A percentile compares a stretch with the other conserved stretches of the same genome.
Evolutionary conservation across 2,329 filamentous ascomycete genomes (phyloP).

Genomic region (Colletotrichum karsti): DNA sequence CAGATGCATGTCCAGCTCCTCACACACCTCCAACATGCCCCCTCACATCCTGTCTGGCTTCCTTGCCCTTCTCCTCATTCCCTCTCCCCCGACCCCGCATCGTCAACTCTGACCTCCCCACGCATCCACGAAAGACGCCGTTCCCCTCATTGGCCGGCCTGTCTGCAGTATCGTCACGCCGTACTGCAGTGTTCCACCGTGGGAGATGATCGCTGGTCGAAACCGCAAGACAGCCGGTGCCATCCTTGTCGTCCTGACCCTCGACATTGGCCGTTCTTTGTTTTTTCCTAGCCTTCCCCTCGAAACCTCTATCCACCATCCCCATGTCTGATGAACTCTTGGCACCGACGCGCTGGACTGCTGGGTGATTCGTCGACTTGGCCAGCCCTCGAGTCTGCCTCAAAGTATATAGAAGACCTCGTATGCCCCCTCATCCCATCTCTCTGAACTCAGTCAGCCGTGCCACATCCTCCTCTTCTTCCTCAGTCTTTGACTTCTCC

Average conservation of each 20-base stretch:
- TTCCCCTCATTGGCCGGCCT: slow-evolving; percentile 14
- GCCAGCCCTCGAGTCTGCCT: background rate
- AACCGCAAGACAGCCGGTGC: background rate
- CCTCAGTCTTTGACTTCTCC: background rate
- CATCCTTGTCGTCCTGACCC: slow-evolving; percentile 8
- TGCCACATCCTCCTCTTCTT: slow-evolving; percentile 4
- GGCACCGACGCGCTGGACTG: slow-evolving; percentile 19
- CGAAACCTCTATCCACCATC: slow-evolving; percentile 18
- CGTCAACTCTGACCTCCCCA: slow-evolving; percentile 22
- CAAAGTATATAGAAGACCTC: slow-evolving; percentile 19
- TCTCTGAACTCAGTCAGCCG: background rate
- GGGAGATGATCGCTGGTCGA: slow-evolving; percentile 20
- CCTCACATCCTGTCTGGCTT: slow-evolving; percentile 2
- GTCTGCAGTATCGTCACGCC: slow-evolving; percentile 12
- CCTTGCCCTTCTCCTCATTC: background rate
- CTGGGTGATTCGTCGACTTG: slow-evolving; percentile 11
- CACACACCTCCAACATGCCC: background rate
- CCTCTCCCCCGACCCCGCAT: slow-evolving; percentile 19
- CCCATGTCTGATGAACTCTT: slow-evolving; percentile 24
- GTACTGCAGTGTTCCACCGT: slow-evolving; percentile 20
- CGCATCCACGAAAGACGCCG: slow-evolving; percentile 19
- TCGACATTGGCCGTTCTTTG: background rate
- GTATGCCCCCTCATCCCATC: background rate
- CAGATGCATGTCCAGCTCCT: background rate
- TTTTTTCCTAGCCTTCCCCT: background rate